These are phyloP conservation scores for Colletotrichum camelliae DNA, from an alignment of 2,329 filamentous ascomycete species.

Conservation along the genomic window DNA sequence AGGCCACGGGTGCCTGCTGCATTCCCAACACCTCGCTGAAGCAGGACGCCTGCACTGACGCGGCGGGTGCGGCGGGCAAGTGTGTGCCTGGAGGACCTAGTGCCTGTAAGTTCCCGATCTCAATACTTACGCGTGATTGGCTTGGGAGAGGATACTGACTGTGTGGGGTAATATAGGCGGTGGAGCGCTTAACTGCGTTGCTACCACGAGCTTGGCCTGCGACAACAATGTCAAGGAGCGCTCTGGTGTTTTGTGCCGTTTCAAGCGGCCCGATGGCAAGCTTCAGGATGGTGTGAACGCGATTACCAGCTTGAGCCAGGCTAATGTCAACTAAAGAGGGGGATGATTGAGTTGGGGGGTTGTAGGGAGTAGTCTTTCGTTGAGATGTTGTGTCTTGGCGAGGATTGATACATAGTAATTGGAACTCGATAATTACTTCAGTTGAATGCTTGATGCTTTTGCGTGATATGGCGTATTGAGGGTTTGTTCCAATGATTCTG, in stretches of 20 bases:
- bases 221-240: slow-evolving; percentile 30
- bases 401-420: not conserved
- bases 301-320: slow-evolving; percentile 28
- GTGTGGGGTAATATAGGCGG: slow-evolving; percentile 22
- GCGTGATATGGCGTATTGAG: too few relatives aligned
- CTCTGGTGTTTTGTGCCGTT: slow-evolving; percentile 32
- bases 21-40: slow-evolving; percentile 36
- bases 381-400: not conserved
- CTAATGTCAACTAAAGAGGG: slow-evolving; percentile 27
- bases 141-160: accelerated
- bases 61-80: slow-evolving; percentile 31
- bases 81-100: slow-evolving; percentile 35
- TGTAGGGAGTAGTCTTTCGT: not conserved
- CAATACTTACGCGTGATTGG: too few relatives aligned
- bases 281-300: slow-evolving; percentile 30
- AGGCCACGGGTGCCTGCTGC: slow-evolving; percentile 37
- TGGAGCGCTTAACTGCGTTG: slow-evolving; percentile 29
- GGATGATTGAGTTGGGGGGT: not conserved
- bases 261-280: slow-evolving; percentile 25
- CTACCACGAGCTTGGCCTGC: slow-evolving; percentile 29
- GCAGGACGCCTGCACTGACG: slow-evolving; percentile 36
- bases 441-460: not conserved
- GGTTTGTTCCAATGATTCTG: too few relatives aligned
- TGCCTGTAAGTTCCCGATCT: slow-evolving; percentile 31
- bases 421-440: not conserved